Base-by-base conservation (phyloP, 2,329 filamentous ascomycete species). In the Venturia carpophila region DNA sequence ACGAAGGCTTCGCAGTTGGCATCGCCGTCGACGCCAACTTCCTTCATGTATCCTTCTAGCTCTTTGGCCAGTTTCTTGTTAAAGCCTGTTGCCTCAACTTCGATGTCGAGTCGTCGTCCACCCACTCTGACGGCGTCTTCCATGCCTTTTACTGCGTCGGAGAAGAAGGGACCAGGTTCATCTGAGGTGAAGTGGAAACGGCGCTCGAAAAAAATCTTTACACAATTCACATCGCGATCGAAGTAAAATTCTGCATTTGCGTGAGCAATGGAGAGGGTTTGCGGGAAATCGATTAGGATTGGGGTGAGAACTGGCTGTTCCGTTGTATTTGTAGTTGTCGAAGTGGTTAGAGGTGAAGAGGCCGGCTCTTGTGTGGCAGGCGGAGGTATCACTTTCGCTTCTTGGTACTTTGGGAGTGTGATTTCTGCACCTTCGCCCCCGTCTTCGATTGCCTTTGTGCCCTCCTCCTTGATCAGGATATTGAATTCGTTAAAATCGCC, bases 401-500 rank as follows among this genome's bases (percentile, higher is more conserved):
- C 43, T 19, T 42, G 41, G 30, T 41, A 37, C 15, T 47, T 42
- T 21, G 60, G 60, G 24, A 24, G 52, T 10, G 56, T 21, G 41
- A 21, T 42, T 61, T 34, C 47, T 21, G 24, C 42, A 11, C 27
- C 47, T 37, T 69, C 67, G 17, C 70, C 68, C 56, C 73, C 73
- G 17, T 73, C 71, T 34, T 66, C 68, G 21, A 71, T 68, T 43
- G 41, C 41, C 11, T 60, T 21, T 19, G 21, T 41, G 34, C 21
- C 45, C 19, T 55, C 58, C 75, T 97, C 93, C 73, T 94, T 91
- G 74, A 99, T 87, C 42, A 99, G 80, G 68, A 99, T 93, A 75
- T 99, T 99, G 82, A 99, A 99, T 76, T 99, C 95, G 79, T 99
- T 99, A 80, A 95, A 99, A 75, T 99, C 94, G 68, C 94, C 94